These are phyloP conservation scores for Solanum sejunctum DNA, from an alignment of 257 asterid species.

Conservation along the genomic window DNA sequence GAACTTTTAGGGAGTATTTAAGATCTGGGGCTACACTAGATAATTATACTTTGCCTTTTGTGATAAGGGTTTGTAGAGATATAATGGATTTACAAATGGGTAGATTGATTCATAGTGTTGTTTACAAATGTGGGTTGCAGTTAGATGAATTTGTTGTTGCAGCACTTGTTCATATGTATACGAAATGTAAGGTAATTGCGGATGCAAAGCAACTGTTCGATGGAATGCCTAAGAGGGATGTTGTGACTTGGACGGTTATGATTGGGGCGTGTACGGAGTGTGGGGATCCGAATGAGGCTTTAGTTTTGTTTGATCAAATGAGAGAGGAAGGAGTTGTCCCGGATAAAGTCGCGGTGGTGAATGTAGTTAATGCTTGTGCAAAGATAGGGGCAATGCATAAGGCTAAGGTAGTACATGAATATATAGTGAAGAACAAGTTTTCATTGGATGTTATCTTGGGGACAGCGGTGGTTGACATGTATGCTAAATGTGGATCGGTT, in stretches of 20 bases:
- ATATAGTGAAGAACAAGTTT: conserved; percentile 7
- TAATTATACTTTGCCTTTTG: conserved; percentile 37
- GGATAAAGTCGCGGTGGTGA: conserved; percentile 38
- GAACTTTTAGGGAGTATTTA: conserved; percentile 33
- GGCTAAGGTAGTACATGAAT: conserved; percentile 30
- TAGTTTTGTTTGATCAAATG: conserved; percentile 37
- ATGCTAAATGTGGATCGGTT: conserved; percentile 42
- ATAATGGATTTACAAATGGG: conserved; percentile 25
- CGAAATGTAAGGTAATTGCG: conserved; percentile 26
- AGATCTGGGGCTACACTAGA: conserved; percentile 32
- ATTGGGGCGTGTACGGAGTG: conserved; percentile 49
- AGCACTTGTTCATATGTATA: conserved; percentile 43
- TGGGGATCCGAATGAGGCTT: conserved; percentile 31
- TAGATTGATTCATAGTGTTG: conserved; percentile 26
- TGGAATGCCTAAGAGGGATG: conserved; percentile 34
- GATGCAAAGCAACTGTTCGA: conserved; percentile 33
- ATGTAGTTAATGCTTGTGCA: conserved; percentile 41
- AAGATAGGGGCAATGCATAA: conserved; percentile 41
- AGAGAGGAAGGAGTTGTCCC: conserved; percentile 24
- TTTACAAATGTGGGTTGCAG: conserved; percentile 25
- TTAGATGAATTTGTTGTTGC: conserved; percentile 25
- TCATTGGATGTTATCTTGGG: conserved; percentile 32
- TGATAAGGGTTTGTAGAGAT: conserved; percentile 37
- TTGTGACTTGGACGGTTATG: conserved; percentile 51
- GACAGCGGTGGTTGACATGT: conserved; percentile 45